phyloP scores from a whole-genome alignment of 495 filamentous ascomycete species.

The Apodospora peruviana region DNA sequence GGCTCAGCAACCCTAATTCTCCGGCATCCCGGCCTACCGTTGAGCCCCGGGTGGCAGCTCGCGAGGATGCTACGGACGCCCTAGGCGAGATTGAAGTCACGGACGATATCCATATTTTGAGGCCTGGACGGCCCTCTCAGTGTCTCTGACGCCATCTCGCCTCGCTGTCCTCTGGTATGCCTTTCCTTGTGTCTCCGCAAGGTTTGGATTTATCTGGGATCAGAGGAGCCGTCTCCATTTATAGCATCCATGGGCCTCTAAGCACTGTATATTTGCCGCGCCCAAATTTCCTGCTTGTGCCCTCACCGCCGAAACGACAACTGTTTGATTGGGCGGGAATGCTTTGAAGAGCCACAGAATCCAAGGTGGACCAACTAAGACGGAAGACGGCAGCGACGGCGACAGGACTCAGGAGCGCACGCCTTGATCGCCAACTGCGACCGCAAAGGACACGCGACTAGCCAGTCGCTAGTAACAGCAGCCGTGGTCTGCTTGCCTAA shows the following conservation, averaged over 20 bases:
- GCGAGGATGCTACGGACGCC: slow-evolving; percentile 6
- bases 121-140: neutral
- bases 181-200: neutral
- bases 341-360: slow-evolving; percentile 1
- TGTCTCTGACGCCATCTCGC: neutral
- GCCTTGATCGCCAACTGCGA: slow-evolving; percentile 11
- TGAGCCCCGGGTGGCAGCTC: slow-evolving; percentile 16
- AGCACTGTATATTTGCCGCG: slow-evolving; percentile 7
- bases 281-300: neutral
- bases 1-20: slow-evolving; percentile 10
- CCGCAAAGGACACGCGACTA: slow-evolving; percentile 8
- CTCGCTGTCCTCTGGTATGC: too few species aligned
- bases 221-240: slow-evolving; percentile 7
- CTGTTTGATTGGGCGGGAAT: slow-evolving; percentile 15
- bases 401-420: neutral
- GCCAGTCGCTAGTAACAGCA: neutral
- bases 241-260: slow-evolving; percentile 5
- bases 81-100: slow-evolving; percentile 5
- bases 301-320: slow-evolving; percentile 9
- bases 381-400: neutral
- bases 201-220: neutral
- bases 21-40: slow-evolving; percentile 21
- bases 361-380: slow-evolving; percentile 2
- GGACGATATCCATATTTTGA: neutral
- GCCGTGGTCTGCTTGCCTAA: slow-evolving; percentile 3